Evolutionary conservation across 805 yeast genomes (phyloP).

Genomic region (Monosporozyma aquatica): DNA sequence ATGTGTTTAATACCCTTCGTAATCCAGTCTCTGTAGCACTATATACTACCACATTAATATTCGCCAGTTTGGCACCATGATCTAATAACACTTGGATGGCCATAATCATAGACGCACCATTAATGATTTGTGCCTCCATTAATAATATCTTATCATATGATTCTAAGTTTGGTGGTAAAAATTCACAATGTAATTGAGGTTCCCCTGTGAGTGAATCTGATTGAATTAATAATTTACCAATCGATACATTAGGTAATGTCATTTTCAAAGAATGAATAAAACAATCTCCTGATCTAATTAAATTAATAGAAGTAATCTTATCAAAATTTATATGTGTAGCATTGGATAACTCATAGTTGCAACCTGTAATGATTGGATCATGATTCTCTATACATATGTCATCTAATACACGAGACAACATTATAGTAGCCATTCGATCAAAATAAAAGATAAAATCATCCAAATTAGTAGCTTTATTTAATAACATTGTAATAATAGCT

Average conservation of each 20-base stretch:
- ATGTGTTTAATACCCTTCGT: conserved; percentile 63
- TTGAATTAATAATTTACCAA: conserved; percentile 82
- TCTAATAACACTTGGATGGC: conserved; percentile 81
- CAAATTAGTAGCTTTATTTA: conserved; percentile 45
- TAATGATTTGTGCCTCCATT: conserved; percentile 78
- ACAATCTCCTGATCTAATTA: conserved; percentile 88
- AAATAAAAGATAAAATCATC: conserved; percentile 83
- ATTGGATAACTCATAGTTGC: conserved; percentile 23
- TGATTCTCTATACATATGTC: conserved; percentile 34
- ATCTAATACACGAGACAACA: conserved; percentile 64
- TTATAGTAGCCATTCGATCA: conserved; percentile 65
- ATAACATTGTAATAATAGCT: conserved; percentile 63
- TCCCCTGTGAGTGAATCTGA: conserved; percentile 87
- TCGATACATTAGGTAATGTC: conserved; percentile 64
- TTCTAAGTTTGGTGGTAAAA: conserved; percentile 43
- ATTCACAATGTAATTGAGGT: conserved; percentile 81
- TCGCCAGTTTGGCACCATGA: conserved; percentile 54
- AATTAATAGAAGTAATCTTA: conserved; percentile 60
- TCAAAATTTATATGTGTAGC: conserved; percentile 31
- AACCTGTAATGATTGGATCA: conserved; percentile 37
- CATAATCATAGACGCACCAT: conserved; percentile 94
- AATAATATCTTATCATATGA: conserved; percentile 43
- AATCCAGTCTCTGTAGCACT: conserved; percentile 74
- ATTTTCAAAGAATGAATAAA: conserved; percentile 71
- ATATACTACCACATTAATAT: conserved; percentile 62